A percentile compares a stretch with the other conserved stretches of the same genome.
Conservation (phyloP, 1,284 basidiomycete species). For the Ustilago sp. region DNA sequence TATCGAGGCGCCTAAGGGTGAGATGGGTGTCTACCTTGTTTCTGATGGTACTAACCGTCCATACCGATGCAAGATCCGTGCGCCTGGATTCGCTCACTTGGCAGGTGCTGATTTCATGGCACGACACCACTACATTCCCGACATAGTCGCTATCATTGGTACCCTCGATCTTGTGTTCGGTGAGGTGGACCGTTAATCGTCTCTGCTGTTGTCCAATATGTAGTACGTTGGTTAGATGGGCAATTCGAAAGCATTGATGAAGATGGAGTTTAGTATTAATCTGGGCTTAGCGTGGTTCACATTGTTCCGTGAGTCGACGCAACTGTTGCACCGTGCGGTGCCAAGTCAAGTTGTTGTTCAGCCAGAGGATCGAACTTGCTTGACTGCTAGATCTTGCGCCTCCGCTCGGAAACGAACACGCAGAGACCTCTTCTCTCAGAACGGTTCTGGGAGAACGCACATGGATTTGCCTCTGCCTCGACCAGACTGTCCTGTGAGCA, state of each 20-base stretch:
- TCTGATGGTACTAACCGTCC: slow-evolving; percentile 68
- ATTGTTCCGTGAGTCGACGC: too few relatives aligned
- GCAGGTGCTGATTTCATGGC: slow-evolving; percentile 68
- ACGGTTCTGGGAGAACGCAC: not conserved
- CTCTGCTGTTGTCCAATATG: not conserved
- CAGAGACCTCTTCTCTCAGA: not conserved
- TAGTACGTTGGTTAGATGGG: slow-evolving; percentile 22
- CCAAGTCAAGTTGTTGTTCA: too few relatives aligned
- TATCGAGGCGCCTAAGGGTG: slow-evolving; percentile 98
- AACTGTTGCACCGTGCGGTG: too few relatives aligned
- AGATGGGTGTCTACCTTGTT: slow-evolving; percentile 77
- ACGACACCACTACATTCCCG: slow-evolving; percentile 66
- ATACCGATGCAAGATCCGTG: slow-evolving; percentile 68
- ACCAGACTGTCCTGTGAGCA: too few relatives aligned
- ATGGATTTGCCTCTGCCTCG: too few relatives aligned
- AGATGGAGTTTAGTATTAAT: not conserved
- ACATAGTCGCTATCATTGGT: slow-evolving; percentile 68
- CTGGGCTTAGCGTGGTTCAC: too few relatives aligned
- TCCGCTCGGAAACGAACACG: not conserved
- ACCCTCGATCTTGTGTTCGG: slow-evolving; percentile 69
- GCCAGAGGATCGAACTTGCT: not conserved
- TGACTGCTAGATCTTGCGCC: not conserved
- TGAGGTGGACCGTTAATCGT: slow-evolving; percentile 64
- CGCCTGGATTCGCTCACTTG: slow-evolving; percentile 68
- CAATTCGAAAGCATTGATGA: slow-evolving; percentile 13